Evolutionary conservation across 306 rosid genomes (phyloP), one percentile per base, ranked within the genome.

Genomic region (Lithocarpus polystachyus): DNA sequence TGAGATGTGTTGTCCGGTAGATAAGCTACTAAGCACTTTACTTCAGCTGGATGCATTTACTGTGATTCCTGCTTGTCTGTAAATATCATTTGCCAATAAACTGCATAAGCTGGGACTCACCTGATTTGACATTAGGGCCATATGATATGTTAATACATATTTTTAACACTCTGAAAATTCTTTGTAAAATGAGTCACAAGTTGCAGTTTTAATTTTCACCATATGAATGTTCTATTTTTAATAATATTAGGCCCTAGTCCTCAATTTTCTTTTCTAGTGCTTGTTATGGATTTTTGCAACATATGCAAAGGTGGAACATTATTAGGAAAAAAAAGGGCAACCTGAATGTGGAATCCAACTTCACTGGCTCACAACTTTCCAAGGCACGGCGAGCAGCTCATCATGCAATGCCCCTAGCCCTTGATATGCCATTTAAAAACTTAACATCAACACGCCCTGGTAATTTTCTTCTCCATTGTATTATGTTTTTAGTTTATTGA

Each of bases 361-460:
- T 84, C 51, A 72, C 87, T 67, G 83, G 88, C 79, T 68, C 90
- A 18, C 92, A 89, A 79, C 89, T 82, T 77, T 82, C n/a, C 93
- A 96, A 93, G 64, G 94, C 86, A 75, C 92, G 89, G 72, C 82
- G 87, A 83, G 99, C 97, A 69, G 87, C 99, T 72, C 91, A 90
- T 61, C 93, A 90, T 72, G 92, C 99, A n/a, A 84, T 91, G 88
- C 90, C 92, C 15, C 35, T 88, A 75, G 97, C 97, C 74, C 93
- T 94, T 57, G 84, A 86, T 80, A 87, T 81, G 89, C 98, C 90
- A 53, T 87, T 87, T 76, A 88, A 86, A 68, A 91, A 81, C 84
- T 64, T 83, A 82, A 77, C 86, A 85, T 86, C 92, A 45, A 12
- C 67, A 13, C 87, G 89, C 67, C 75, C 84, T 71, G 98, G 98